Conservation (phyloP, 768 basidiomycete genomes). For the Trametes sanguinea region DNA sequence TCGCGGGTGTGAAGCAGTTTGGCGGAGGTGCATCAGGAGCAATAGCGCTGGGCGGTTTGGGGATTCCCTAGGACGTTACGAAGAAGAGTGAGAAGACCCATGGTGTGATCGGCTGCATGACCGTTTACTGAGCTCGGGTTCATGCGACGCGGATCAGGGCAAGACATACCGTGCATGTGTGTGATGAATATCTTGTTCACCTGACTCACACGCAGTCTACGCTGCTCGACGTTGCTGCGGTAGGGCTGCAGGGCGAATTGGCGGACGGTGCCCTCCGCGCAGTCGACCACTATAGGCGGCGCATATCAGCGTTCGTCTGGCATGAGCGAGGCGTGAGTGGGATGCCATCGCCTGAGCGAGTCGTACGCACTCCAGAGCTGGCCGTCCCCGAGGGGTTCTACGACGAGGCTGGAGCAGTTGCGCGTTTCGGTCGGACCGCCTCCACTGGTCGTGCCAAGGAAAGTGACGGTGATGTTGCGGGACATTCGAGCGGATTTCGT, state of each 20-base stretch:
- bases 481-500: conserved; percentile 23
- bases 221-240: conserved; percentile 27
- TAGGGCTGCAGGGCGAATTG: conserved; percentile 64
- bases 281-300: conserved; percentile 66
- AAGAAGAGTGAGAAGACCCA: conserved; percentile 71
- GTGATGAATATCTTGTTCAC: conserved; percentile 79
- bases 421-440: conserved; percentile 74
- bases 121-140: neutral
- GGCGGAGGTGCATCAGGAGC: conserved; percentile 13
- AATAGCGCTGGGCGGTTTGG: conserved; percentile 38
- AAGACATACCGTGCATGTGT: conserved; percentile 72
- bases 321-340: neutral
- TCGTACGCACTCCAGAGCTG: conserved; percentile 65
- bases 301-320: conserved; percentile 2
- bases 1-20: conserved; percentile 35
- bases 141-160: neutral
- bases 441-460: conserved; percentile 76
- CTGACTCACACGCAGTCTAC: conserved; percentile 42
- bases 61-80: conserved; percentile 53
- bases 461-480: conserved; percentile 57
- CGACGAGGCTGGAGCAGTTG: conserved; percentile 74
- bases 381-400: conserved; percentile 54
- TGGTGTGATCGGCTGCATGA: conserved; percentile 64
- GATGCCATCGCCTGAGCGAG: neutral
- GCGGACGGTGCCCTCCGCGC: conserved; percentile 76